Base-by-base conservation (phyloP, 202 grass and related monocot genomes). In the Setaria italica region DNA sequence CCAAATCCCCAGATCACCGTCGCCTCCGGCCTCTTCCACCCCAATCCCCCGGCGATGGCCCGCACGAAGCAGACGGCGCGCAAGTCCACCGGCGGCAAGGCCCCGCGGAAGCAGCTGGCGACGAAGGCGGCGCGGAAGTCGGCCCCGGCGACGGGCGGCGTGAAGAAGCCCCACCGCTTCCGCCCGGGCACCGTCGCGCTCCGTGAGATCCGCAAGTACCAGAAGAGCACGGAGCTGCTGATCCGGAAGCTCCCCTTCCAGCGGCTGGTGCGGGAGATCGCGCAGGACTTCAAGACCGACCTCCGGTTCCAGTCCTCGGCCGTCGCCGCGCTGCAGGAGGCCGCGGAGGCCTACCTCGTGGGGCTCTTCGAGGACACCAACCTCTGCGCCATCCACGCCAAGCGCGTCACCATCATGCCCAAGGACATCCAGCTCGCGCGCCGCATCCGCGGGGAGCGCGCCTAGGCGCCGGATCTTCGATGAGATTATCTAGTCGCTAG, bases 201-300 rank as follows among this genome's bases (percentile, higher is more conserved):
- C 32, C 70, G 91, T 0, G 91, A 97, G 91, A 97, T 97, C 83
- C 91, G 91, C 68, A 97, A 92, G 91, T 97, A 97, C 79, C 89
- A 97, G 80, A 97, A 97, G 83, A 97, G 94, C 80, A 97, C 92
- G 25, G 90, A 97, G 80, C 85, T 97, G 79, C 85, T 97, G 13
- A 94, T 97, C 79, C 87, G 91, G 29, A 94, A 97, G 82, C 94
- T 97, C 1, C 94, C 94, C 1, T 97, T 97, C 91, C 94, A 97
- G 85, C 89, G 94, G 11, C 82, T 97, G 3, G 87, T 97, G 2
- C 56, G 91, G 0, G 94, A 97, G 82, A 96, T 93, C 82, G 91
- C 91, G 1, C 89, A 96, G 87, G 89, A 96, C 62, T 96, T 96
- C 75, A 96, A 96, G 89, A 93, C 91, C 1, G 87, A 93, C 46